Conservation (phyloP, 225 moss, liverwort and hornwort genomes). For the Bryum argenteum region DNA sequence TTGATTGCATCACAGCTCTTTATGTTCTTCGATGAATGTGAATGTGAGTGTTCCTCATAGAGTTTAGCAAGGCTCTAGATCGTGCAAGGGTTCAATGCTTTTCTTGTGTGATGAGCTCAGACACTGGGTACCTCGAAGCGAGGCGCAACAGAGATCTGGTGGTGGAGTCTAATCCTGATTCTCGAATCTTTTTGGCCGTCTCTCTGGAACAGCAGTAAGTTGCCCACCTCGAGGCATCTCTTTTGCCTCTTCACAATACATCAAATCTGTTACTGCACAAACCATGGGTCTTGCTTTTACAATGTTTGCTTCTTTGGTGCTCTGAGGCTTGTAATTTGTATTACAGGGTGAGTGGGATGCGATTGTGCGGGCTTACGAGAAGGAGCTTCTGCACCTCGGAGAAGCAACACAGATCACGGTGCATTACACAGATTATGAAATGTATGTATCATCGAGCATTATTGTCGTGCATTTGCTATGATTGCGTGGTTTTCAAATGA, state of each 20-base stretch:
- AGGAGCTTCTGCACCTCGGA: conserved; percentile 81
- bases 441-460: conserved; percentile 45
- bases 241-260: no score
- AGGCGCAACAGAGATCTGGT: conserved; percentile 75
- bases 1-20: no score
- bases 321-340: conserved; percentile 14
- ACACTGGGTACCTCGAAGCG: conserved; percentile 86
- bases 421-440: conserved; percentile 94
- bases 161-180: conserved; percentile 65
- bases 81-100: neutral
- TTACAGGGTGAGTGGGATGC: conserved; percentile 89
- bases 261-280: no score
- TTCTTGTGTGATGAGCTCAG: conserved; percentile 46
- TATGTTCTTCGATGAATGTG: no score
- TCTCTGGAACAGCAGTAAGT: conserved; percentile 86
- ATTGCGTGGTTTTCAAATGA: neutral
- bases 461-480: neutral
- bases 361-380: conserved; percentile 92
- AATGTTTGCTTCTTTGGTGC: neutral
- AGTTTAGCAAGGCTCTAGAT: no score
- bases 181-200: conserved; percentile 82
- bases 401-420: conserved; percentile 96
- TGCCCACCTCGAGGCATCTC: neutral
- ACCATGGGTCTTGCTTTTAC: no score
- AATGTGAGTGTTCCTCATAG: no score